A percentile compares a stretch with the other conserved stretches of the same genome.
These are phyloP conservation scores for Blastobotrys illinoisensis DNA, from an alignment of 1,139 yeast species.

Conservation along the genomic window DNA sequence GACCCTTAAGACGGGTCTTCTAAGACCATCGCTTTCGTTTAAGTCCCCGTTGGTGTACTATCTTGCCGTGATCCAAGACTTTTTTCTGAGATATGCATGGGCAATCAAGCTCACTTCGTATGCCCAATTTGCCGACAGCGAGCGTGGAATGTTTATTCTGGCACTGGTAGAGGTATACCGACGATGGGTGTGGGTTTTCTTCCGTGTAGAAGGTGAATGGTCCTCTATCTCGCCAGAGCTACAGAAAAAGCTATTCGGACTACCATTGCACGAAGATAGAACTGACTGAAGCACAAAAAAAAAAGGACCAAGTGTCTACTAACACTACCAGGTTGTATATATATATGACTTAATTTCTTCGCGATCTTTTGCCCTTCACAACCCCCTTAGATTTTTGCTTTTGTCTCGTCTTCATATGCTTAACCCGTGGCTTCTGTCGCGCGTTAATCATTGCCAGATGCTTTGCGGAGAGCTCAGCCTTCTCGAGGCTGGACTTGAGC, in stretches of 20 bases:
- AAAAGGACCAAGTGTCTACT: not conserved
- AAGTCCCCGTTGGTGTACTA: constrained; percentile 38
- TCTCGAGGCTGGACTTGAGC: constrained; percentile 31
- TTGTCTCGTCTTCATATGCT: not conserved
- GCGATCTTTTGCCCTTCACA: not conserved
- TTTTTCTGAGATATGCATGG: constrained; percentile 71
- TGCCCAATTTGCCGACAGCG: constrained; percentile 39
- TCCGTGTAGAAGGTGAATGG: constrained; percentile 77
- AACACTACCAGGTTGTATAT: not conserved
- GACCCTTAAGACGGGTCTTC: constrained; percentile 9
- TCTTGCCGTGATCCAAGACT: constrained; percentile 53
- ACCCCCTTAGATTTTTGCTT: not conserved
- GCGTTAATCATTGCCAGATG: constrained; percentile 9
- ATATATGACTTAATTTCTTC: not conserved
- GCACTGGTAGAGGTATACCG: constrained; percentile 72
- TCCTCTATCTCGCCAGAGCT: constrained; percentile 10
- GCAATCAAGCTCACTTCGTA: constrained; percentile 43
- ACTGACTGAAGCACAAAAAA: not conserved
- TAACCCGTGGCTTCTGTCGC: constrained; percentile 1
- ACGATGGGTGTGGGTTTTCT: constrained; percentile 84
- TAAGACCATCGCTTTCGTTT: constrained; percentile 9
- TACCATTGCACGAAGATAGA: not conserved
- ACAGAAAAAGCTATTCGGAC: not conserved
- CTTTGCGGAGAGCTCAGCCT: constrained; percentile 32
- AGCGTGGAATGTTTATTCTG: constrained; percentile 55